Base-by-base conservation (phyloP, 2,329 filamentous ascomycete species). In the Aspergillaceae sp. region DNA sequence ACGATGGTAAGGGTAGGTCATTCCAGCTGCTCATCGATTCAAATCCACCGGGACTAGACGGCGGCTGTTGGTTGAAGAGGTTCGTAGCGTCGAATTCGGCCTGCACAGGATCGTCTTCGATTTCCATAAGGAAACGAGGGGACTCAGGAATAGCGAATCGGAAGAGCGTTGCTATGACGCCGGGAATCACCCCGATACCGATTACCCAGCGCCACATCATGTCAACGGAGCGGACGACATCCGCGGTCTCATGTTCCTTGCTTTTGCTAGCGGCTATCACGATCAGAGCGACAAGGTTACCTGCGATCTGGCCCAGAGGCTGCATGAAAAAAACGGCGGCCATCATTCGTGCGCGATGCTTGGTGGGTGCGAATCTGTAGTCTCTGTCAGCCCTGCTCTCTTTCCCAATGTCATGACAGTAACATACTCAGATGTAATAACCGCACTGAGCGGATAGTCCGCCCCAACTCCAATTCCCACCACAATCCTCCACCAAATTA, bases 291-390 rank as follows among this genome's bases (percentile, higher is more conserved):
- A 84, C 77, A 4, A 83, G 62, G 50, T 83, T 81, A 9, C 81
- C 81, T 1, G 82, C 69, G 2, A 83, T 76, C 56, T 85, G 82
- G 4, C 82, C 82, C 6, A 85, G 66, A 1, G 82, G 80, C 53
- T 86, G 82, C 77, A 83, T 84, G 54, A 83, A 73, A 59, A 86
- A 85, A 30, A 86, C 80, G 3, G 75, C 75, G 4, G 82, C 78
- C 52, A 86, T 69, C 82, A 85, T 85, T 19, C 74, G 78, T n/a
- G 77, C 77, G 42, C 82, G 71, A n/a, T 80, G 80, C 41, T 75
- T 76, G 0, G 79, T 84, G 0, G 71, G 69, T 3, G 72, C 70
- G 45, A 74, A 74, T 51, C 70, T 73, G 36, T 19, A 33, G 3
- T 19, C 19, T 19, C 4, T 26, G 45, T 54, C 35, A 55, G 47